phyloP scores from a whole-genome alignment of 164 flowering plant genomes.

The Aristolochia fimbriata region DNA sequence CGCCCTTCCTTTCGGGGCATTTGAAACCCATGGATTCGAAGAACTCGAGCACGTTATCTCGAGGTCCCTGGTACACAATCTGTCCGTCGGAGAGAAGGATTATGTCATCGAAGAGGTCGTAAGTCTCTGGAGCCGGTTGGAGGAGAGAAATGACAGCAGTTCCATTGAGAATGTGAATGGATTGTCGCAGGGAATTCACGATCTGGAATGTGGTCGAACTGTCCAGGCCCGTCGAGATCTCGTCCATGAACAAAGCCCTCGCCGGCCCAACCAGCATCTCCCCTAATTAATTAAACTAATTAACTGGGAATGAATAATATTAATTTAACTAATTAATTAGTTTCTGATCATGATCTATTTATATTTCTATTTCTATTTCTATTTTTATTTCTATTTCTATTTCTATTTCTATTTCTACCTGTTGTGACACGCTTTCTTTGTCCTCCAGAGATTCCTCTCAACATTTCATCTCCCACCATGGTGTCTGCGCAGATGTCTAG shows the following conservation, averaged over 20 bases:
- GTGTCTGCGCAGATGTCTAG: conserved; percentile 36
- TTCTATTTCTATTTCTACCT: conserved; percentile 8
- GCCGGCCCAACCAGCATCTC: conserved; percentile 27
- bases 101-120: conserved; percentile 46
- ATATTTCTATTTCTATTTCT: too few species aligned
- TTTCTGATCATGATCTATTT: too few species aligned
- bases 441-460: conserved; percentile 40
- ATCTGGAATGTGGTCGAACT: conserved; percentile 49
- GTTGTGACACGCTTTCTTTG: conserved; percentile 36
- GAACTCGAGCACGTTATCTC: conserved; percentile 41
- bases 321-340: too few species aligned
- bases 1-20: conserved; percentile 51
- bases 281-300: background rate
- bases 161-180: conserved; percentile 32
- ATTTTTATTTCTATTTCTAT: too few species aligned
- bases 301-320: too few species aligned
- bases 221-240: conserved; percentile 51
- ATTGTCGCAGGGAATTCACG: conserved; percentile 36
- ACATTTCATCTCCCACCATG: conserved; percentile 33
- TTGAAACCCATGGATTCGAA: conserved; percentile 44
- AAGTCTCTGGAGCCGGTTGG: conserved; percentile 57
- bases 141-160: conserved; percentile 41
- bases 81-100: conserved; percentile 47
- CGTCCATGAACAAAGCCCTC: conserved; percentile 53
- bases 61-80: conserved; percentile 52